Conservation (phyloP, 345 rosid species). For the Hibiscus trionum region DNA sequence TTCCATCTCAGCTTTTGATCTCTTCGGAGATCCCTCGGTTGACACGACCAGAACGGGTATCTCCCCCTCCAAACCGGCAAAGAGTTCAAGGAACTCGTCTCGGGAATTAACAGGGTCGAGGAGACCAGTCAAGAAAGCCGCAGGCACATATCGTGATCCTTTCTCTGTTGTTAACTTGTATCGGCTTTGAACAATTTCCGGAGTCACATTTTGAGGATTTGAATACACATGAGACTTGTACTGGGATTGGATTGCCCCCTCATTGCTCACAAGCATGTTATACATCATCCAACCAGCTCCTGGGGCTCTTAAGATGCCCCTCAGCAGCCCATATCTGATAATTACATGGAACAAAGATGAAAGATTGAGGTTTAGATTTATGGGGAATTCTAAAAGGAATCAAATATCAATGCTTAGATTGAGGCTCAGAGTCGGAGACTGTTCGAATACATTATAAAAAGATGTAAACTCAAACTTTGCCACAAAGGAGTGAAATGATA, state of each 20-base stretch:
- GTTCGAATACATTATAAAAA: not conserved
- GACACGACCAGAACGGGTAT: slow-evolving; percentile 59
- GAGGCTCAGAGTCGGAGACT: not conserved
- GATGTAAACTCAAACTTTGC: not conserved
- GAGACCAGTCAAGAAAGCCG: slow-evolving; percentile 85
- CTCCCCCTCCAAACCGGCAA: slow-evolving; percentile 56
- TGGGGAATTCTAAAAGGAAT: not conserved
- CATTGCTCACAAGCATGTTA: slow-evolving; percentile 89
- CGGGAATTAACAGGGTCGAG: slow-evolving; percentile 71
- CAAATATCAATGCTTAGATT: not conserved
- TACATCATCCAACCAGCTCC: slow-evolving; percentile 90
- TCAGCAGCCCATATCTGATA: slow-evolving; percentile 65
- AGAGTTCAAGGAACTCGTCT: slow-evolving; percentile 64
- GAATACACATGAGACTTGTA: slow-evolving; percentile 87
- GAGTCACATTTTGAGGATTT: slow-evolving; percentile 69
- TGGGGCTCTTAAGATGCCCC: slow-evolving; percentile 78
- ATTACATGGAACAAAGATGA: slow-evolving; percentile 2
- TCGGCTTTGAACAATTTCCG: slow-evolving; percentile 53
- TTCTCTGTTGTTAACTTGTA: slow-evolving; percentile 56
- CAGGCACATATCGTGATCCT: slow-evolving; percentile 85
- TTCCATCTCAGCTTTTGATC: slow-evolving; percentile 93
- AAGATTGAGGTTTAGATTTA: not conserved
- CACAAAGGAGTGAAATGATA: not conserved
- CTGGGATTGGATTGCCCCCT: slow-evolving; percentile 76
- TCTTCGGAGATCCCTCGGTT: slow-evolving; percentile 59